Base-by-base conservation (phyloP, 352 stramenopile genomes). In the Phytophthora quininea region DNA sequence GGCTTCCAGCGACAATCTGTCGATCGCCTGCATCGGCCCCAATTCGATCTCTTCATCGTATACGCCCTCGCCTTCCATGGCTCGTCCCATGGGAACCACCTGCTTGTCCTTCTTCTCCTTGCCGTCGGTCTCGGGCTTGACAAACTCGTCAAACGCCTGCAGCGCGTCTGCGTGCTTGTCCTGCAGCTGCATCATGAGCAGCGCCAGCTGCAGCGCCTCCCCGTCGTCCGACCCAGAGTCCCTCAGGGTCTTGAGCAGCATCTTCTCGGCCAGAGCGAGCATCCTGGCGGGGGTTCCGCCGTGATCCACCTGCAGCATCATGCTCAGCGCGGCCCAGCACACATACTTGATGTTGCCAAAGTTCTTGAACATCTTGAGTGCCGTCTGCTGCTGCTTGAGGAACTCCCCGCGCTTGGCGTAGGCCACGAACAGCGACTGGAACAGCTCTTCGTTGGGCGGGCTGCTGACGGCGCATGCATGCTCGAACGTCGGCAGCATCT, bases 361-460 rank as follows among this genome's bases (percentile, higher is more conserved):
- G 1, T 79, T 67, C 68, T 93, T 93, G 67, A 88, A 92, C 82
- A 96, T 92, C 66, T 94, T 94, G 60, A 94, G 79, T 54, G 86
- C 88, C 14, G 86, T 93, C 61, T 96, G 88, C 74, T 96, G 88
- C 67, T 96, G 88, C 76, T 96, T 92, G 60, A 93, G 81, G 53
- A 92, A 91, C 51, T 79, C 81, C 4, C 84, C 75, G 35, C 80
- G 72, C 8, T 82, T 75, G 37, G 73, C 81, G 58, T 94, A 96
- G 14, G 72, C 73, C 54, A 84, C 73, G 59, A 96, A 96, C 24
- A 94, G 76, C 76, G 79, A 79, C 66, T 80, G 64, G 52, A 77
- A 86, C 29, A 93, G 78, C 61, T 96, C 88, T 54, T 96, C 82
- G 49, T 79, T 90, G 24, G 83, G 81, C 40, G 77, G 77, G 2